Conservation (phyloP, 2,329 filamentous ascomycete species). For the Aspergillus sp. region DNA sequence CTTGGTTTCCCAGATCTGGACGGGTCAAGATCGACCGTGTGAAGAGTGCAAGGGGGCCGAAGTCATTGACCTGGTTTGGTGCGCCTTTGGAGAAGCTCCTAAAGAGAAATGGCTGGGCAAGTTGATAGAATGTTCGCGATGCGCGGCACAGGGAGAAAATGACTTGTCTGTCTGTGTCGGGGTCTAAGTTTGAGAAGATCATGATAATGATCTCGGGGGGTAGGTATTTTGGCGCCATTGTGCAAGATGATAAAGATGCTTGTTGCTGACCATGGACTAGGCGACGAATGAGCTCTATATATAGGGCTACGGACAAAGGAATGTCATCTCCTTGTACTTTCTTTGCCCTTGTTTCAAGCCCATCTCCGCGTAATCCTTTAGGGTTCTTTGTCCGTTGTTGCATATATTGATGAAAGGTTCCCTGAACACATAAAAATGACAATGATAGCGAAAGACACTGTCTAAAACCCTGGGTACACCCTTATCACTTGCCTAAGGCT, state of each 20-base stretch:
- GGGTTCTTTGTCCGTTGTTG: no score
- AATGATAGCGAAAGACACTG: no score
- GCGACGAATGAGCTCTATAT: no score
- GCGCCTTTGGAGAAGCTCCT: background rate
- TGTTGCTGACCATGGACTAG: no score
- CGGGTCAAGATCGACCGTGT: constrained; percentile 1
- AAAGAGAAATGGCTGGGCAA: constrained; percentile 4
- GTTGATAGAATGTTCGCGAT: background rate
- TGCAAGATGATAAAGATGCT: background rate
- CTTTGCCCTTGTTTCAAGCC: no score
- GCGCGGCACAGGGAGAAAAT: background rate
- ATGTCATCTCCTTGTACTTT: no score
- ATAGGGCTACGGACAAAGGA: no score
- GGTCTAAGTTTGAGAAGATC: background rate
- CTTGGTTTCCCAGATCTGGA: constrained; percentile 1
- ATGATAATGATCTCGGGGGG: background rate
- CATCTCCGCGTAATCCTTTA: no score
- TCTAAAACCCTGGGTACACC: no score
- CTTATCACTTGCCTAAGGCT: no score
- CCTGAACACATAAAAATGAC: no score
- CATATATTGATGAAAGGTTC: no score
- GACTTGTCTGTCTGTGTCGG: background rate
- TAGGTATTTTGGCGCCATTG: background rate
- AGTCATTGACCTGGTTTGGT: background rate
- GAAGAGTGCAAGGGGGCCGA: constrained; percentile 3